phyloP scores from a whole-genome alignment of 805 yeast genomes.

The Blastobotrys attinorum region DNA sequence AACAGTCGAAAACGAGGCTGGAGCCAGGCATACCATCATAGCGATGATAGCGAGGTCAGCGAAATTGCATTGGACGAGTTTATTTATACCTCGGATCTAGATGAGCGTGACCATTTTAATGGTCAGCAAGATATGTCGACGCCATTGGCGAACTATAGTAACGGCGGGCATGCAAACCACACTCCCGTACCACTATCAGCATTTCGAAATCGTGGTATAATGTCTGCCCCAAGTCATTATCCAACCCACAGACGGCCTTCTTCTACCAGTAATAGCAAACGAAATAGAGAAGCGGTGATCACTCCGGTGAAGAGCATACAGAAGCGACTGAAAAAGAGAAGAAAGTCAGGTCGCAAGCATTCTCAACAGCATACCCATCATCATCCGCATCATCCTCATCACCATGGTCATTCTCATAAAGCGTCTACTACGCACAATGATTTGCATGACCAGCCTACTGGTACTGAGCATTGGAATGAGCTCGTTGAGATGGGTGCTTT shows the following conservation, averaged over 20 bases:
- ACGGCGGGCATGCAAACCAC: constrained; percentile 29
- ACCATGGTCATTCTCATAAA: no score
- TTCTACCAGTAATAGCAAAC: constrained; percentile 6
- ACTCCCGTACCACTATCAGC: constrained; percentile 78
- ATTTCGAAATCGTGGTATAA: constrained; percentile 69
- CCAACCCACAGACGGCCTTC: constrained; percentile 17
- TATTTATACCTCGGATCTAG: constrained; percentile 80
- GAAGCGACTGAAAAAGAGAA: constrained; percentile 10
- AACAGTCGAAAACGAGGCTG: constrained; percentile 3
- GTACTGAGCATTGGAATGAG: constrained; percentile 16
- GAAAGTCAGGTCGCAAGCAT: no score
- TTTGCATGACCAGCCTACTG: constrained; percentile 8
- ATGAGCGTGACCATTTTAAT: constrained; percentile 46
- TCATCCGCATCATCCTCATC: no score
- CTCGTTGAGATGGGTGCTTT: constrained; percentile 29
- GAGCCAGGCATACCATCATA: constrained; percentile 8
- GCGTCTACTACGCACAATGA: neutral
- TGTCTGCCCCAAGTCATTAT: constrained; percentile 7
- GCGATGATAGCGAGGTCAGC: constrained; percentile 32
- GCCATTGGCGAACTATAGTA: constrained; percentile 24
- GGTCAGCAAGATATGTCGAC: constrained; percentile 33
- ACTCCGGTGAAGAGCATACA: constrained; percentile 24
- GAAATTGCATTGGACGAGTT: constrained; percentile 67
- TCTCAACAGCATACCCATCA: constrained; percentile 9
- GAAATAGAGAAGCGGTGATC: constrained; percentile 21